Conservation (phyloP, 1,284 basidiomycete genomes). For the Trichosporon coremiiforme region DNA sequence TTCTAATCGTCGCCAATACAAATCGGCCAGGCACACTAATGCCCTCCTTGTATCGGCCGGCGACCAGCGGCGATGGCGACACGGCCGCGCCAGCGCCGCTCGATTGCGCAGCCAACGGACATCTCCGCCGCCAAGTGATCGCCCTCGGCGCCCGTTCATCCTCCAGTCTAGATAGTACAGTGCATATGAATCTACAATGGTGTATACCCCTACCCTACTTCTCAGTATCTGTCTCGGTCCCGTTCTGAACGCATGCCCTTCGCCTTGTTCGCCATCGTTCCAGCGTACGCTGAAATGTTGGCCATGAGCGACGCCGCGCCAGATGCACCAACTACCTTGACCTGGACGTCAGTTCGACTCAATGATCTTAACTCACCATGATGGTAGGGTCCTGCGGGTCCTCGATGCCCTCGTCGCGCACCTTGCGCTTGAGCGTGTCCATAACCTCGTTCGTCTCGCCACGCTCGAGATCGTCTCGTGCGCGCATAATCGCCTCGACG, state of each 20-base stretch:
- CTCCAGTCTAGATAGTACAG: slow-evolving; percentile 5
- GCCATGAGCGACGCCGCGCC: slow-evolving; percentile 44
- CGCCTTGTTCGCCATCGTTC: slow-evolving; percentile 20
- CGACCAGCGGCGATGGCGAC: neutral
- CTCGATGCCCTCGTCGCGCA: slow-evolving; percentile 77
- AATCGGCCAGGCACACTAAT: slow-evolving; percentile 2
- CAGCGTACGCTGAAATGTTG: slow-evolving; percentile 42
- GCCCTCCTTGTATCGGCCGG: neutral
- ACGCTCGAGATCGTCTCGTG: slow-evolving; percentile 86
- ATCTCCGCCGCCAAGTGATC: slow-evolving; percentile 2
- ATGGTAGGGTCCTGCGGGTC: slow-evolving; percentile 65
- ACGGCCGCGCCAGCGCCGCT: slow-evolving; percentile 12
- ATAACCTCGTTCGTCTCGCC: slow-evolving; percentile 85
- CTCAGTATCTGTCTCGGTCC: slow-evolving; percentile 7
- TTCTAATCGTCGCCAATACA: neutral
- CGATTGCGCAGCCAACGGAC: neutral
- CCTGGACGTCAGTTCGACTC: slow-evolving; percentile 33
- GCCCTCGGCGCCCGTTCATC: neutral
- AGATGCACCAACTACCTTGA: slow-evolving; percentile 43
- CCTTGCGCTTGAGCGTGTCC: slow-evolving; percentile 90
- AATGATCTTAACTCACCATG: slow-evolving; percentile 61
- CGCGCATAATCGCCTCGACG: slow-evolving; percentile 85
- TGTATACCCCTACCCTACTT: slow-evolving; percentile 6
- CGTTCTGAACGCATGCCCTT: neutral
- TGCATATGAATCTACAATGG: slow-evolving; percentile 19